Percentiles rank a stretch among this genome's conserved stretches.
phyloP scores from a whole-genome alignment of 2,329 filamentous ascomycete genomes.

The Aspergillus pseudoviridinutans region DNA sequence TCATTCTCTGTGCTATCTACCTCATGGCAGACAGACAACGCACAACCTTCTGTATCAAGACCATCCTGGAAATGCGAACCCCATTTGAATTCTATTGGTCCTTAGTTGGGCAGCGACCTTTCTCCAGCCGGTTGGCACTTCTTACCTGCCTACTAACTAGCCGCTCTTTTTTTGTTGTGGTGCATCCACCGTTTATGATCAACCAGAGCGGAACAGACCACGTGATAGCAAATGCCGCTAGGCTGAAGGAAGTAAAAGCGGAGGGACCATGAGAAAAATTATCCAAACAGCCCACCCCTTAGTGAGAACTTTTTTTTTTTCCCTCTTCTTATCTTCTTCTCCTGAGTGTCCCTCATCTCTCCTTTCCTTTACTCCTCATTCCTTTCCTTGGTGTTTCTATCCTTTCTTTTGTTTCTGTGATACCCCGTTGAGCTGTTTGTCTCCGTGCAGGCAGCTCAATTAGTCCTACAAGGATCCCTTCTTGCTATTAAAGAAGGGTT shows the following conservation, averaged over 20 bases:
- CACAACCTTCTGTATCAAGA: background rate
- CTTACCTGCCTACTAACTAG: no score
- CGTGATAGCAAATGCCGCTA: background rate
- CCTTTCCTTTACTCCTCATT: conserved; percentile 16
- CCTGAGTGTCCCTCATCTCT: conserved; percentile 14
- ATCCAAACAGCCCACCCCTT: conserved; percentile 11
- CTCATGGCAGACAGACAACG: background rate
- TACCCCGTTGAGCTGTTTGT: conserved; percentile 32
- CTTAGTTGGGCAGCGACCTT: background rate
- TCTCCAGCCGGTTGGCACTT: background rate
- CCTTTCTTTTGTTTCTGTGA: conserved; percentile 24
- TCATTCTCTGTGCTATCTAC: background rate
- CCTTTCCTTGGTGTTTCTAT: conserved; percentile 20
- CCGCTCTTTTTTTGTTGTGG: no score
- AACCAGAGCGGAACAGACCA: background rate
- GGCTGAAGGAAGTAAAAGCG: background rate
- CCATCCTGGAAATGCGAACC: background rate
- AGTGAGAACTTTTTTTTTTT: conserved; percentile 16
- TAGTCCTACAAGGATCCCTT: conserved; percentile 15
- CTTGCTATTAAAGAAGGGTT: conserved; percentile 7
- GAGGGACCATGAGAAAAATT: background rate
- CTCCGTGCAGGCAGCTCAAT: conserved; percentile 27
- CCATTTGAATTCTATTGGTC: background rate
- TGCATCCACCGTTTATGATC: no score
- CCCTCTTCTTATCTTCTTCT: conserved; percentile 8